Base-by-base conservation (phyloP, 331 rosid species). In the Malus hybrid region DNA sequence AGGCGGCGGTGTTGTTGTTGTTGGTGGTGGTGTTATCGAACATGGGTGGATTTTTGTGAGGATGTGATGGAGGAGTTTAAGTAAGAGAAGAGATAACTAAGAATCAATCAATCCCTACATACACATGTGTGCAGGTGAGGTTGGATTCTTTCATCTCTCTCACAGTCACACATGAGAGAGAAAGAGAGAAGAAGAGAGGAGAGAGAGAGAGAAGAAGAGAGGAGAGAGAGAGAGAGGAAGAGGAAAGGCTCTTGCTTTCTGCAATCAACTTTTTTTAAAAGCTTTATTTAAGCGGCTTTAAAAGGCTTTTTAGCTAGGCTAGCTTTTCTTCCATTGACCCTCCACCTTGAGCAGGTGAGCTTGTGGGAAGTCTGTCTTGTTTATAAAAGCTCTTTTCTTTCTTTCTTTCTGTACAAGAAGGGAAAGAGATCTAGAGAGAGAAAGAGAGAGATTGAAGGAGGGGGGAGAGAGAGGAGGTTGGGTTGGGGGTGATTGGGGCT, bases 321-420 rank as follows among this genome's bases (percentile, higher is more conserved):
- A 78, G 85, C 84, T 82, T 87, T 82, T 65, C 58, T 39, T 85
- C 82, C 89, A 83, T 86, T 84, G 92, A 89, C 92, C 90, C 84
- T 82, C 86, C 88, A 84, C 90, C 90, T 86, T 80, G 79, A 84
- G 89, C 84, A 84, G 88, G 79, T 87, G 72, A 82, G 86, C 75
- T 80, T 80, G 78, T 71, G 86, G 79, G 77, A 85, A 87, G 78
- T 82, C 88, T 87, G 57, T 57, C 63, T 22, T 87, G 83, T 76
- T 82, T 83, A 77, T 84, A 86, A 85, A 52, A 83, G 79, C 87
- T 58, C 12, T 2, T 73, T 44, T 33, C 42, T 63, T 12, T 57
- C 63, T 57, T 57, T 63, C 39, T 62, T 14, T 28, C 36, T 28
- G 33, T 62, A 28, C 11, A 28, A 13, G 33, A 58, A 58, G 26